A percentile compares a stretch with the other conserved stretches of the same genome.
These are phyloP conservation scores for Colletotrichum agaves DNA, from an alignment of 2,329 filamentous ascomycete species.

Conservation along the genomic window DNA sequence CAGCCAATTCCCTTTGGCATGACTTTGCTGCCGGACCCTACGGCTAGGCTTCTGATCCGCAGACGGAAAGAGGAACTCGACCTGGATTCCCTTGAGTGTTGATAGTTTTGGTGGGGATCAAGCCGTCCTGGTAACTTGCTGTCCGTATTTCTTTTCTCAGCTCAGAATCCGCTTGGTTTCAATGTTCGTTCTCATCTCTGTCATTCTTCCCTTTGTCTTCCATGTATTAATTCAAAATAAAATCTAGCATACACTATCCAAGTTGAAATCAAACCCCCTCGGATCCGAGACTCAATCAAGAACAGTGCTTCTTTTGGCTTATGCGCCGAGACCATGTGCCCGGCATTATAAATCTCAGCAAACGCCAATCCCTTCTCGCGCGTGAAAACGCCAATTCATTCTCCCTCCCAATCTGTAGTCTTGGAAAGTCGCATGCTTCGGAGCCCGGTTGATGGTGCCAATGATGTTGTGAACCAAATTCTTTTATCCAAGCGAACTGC, in stretches of 20 bases:
- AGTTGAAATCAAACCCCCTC: not conserved
- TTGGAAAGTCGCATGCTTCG: not conserved
- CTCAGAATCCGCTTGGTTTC: no score
- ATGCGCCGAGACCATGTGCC: slow-evolving; percentile 22
- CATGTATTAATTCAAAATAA: not conserved
- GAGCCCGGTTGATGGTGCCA: slow-evolving; percentile 13
- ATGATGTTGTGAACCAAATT: slow-evolving; percentile 11
- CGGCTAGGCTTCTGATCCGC: slow-evolving; percentile 6
- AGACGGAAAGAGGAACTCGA: slow-evolving; percentile 27
- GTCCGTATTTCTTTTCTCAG: no score
- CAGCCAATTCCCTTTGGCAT: slow-evolving; percentile 11
- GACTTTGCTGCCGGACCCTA: slow-evolving; percentile 13
- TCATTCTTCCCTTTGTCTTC: not conserved
- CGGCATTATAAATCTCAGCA: slow-evolving; percentile 8
- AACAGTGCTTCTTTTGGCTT: slow-evolving; percentile 3
- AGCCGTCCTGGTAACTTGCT: no score
- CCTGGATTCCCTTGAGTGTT: slow-evolving; percentile 2
- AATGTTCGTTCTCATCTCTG: not conserved
- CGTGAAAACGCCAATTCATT: not conserved
- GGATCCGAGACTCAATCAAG: not conserved
- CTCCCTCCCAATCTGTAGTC: not conserved
- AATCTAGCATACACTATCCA: not conserved
- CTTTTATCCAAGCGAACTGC: slow-evolving; percentile 2
- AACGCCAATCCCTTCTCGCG: not conserved
- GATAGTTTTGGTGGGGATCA: not conserved